phyloP scores from a whole-genome alignment of 1,284 basidiomycete genomes.

The Tilletia indica region DNA sequence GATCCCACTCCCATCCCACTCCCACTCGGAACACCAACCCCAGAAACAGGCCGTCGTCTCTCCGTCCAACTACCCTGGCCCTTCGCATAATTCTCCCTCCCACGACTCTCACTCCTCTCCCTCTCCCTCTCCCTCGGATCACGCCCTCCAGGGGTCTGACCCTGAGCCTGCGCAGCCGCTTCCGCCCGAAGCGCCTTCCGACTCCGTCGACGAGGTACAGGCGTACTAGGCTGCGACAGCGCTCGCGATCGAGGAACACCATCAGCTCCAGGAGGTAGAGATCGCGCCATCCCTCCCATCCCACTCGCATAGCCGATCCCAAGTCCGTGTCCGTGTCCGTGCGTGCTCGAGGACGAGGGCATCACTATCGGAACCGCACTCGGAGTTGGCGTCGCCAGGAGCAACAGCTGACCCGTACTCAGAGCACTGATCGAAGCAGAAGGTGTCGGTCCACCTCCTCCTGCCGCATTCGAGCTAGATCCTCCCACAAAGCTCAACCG shows the following conservation, averaged over 20 bases:
- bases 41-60: background rate
- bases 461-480: background rate
- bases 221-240: background rate
- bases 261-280: background rate
- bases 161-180: background rate
- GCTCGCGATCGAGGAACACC: background rate
- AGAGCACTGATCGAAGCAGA: slow-evolving; percentile 13
- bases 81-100: slow-evolving; percentile 10
- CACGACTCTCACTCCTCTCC: background rate
- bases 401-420: slow-evolving; percentile 1
- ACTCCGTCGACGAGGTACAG: background rate
- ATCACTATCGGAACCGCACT: background rate
- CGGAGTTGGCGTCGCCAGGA: background rate
- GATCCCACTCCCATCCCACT: background rate
- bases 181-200: slow-evolving; percentile 4
- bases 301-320: background rate
- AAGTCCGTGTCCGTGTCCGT: too few relatives aligned
- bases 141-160: background rate
- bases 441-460: background rate
- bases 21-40: background rate
- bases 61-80: slow-evolving; percentile 16
- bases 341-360: background rate
- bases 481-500: slow-evolving; percentile 3
- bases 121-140: background rate
- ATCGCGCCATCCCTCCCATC: background rate